Base-by-base conservation (phyloP, 345 rosid species). In the Citrus mangshanensis region DNA sequence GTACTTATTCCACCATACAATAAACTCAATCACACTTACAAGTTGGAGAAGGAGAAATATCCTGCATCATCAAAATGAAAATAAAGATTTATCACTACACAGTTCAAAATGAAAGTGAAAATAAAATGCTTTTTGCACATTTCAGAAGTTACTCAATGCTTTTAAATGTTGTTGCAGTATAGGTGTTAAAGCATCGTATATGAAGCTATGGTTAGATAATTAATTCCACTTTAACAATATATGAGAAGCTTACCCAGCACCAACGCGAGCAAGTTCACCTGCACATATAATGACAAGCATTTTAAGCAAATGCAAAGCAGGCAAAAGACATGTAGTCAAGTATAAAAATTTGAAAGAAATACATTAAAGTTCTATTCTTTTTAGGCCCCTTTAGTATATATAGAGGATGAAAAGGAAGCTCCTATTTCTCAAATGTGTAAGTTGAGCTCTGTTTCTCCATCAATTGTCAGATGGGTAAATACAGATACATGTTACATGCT, bases 181-280 rank as follows among this genome's bases (percentile, higher is more conserved):
- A 46, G n/a, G 9, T 25, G 56, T 14, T 40, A 5, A 69, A 40
- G n/a, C 5, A 64, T 0, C 21, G 18, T 3, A 46, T 1, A 46
- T 46, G 51, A 46, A 46, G 19, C 18, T 30, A 9, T 28, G 68
- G 22, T 55, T 25, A 59, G n/a, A 24, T 35, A 24, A 2, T 58
- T 55, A 59, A 46, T 61, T 60, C 10, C 25, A 21, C 9, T 32
- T 32, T 9, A 64, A 55, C n/a, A 27, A 72, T 79, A 66, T 60
- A 37, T 75, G 22, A 9, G 75, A 81, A 77, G 35, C 81, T 77
- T 94, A 95, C 98, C 98, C 97, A 16, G 98, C 98, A 75, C 98
- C 97, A 66, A 86, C 82, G 12, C 92, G 97, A 42, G 98, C 98
- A 72, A 93, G 72, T 85, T 95, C 98, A 75, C 98, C 98, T 93